Conservation (phyloP, 2,329 filamentous ascomycete species). For the Fusarium sp. region DNA sequence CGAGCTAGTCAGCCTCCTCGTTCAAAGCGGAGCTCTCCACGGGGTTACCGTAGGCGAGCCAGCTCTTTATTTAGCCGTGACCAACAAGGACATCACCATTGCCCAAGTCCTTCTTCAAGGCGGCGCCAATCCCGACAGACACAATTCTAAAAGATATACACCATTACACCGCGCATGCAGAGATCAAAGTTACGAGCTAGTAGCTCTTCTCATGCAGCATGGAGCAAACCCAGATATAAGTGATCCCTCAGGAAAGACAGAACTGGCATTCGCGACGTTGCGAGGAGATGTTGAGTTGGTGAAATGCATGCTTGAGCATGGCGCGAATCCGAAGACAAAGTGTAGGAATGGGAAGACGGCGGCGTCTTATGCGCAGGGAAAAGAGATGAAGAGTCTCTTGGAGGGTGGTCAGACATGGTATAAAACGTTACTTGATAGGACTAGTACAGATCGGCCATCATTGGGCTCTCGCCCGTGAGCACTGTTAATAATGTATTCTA, state of each 20-base stretch:
- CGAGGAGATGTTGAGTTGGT: background rate
- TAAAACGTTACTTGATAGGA: constrained; percentile 1
- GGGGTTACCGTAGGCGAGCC: accelerated
- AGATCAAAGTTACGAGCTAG: background rate
- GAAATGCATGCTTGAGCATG: constrained; percentile 1
- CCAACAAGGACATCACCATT: accelerated
- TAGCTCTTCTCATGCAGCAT: background rate
- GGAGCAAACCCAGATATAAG: background rate
- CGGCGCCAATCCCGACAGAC: background rate
- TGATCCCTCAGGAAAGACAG: background rate
- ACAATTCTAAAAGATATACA: background rate
- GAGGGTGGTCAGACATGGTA: background rate
- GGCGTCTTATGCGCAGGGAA: background rate
- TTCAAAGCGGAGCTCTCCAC: background rate
- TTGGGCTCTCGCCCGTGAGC: background rate
- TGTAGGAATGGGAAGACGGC: constrained; percentile 13
- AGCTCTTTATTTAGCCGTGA: background rate
- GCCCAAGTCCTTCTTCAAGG: accelerated
- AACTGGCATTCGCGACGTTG: background rate
- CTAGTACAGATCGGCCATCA: background rate
- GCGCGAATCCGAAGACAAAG: background rate
- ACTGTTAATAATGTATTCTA: too few relatives aligned
- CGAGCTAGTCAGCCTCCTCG: background rate
- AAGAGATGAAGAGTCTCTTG: background rate
- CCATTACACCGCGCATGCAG: background rate